Evolutionary conservation across 352 stramenopile species (phyloP).

Genomic region (Globisporangium perplexum): DNA sequence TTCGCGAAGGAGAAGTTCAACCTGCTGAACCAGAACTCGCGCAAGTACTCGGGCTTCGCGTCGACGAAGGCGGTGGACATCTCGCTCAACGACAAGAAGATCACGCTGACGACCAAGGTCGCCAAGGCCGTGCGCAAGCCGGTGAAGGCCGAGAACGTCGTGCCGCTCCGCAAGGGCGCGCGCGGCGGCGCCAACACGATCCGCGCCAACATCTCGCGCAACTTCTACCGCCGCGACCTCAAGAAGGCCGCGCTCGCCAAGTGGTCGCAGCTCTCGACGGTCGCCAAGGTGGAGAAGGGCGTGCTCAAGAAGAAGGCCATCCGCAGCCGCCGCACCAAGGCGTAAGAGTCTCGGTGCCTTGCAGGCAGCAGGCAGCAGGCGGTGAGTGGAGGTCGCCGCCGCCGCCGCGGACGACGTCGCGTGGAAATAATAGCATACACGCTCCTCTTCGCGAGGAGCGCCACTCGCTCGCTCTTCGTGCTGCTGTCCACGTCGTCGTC

Average conservation of each 20-base stretch:
- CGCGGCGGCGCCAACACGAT: conserved; percentile 82
- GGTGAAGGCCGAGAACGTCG: conserved; percentile 57
- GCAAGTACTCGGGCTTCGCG: conserved; percentile 96
- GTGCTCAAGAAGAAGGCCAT: conserved; percentile 81
- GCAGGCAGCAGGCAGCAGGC: no score
- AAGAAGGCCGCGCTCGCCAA: conserved; percentile 81
- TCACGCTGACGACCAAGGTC: conserved; percentile 81
- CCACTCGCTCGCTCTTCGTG: conserved; percentile 12
- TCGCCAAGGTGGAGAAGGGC: conserved; percentile 88
- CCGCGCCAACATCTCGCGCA: conserved; percentile 84
- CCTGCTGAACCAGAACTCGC: conserved; percentile 92
- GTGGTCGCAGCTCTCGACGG: conserved; percentile 83
- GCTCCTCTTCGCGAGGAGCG: neutral
- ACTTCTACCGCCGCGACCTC: conserved; percentile 84
- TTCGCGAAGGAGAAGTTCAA: conserved; percentile 96
- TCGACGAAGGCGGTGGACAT: conserved; percentile 93
- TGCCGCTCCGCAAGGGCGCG: conserved; percentile 81
- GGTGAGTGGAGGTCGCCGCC: no score
- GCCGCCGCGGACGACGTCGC: neutral
- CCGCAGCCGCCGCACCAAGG: conserved; percentile 78
- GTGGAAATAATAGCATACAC: conserved; percentile 10
- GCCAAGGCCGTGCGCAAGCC: conserved; percentile 68
- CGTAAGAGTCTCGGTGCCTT: no score
- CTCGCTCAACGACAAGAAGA: conserved; percentile 82
- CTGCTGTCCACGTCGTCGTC: neutral